Evolutionary conservation across 306 rosid species (phyloP), one percentile per base, ranked within the genome.

Genomic region (Canavalia ensiformis): DNA sequence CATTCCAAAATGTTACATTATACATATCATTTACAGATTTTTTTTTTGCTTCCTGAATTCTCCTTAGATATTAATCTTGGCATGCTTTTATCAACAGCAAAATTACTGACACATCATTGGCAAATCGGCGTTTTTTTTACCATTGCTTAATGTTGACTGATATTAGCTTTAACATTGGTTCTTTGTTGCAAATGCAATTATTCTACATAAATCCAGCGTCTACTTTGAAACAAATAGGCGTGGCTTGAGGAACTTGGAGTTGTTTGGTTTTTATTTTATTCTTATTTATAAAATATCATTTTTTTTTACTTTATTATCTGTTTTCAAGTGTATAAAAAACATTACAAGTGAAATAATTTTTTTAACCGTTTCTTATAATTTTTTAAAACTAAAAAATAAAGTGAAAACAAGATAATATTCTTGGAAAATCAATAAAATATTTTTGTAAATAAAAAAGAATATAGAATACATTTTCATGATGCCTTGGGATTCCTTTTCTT

Each of bases 61-160:
- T 13, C 51, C 54, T 45, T 68, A 79, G 57, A 29, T 82, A 42
- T 77, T 39, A 74, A 54, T 57, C 72, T 45, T 8, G 68, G 30
- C 42, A 44, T 50, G 55, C 56, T 58, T 74, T 66, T 49, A n/a
- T 31, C 54, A 7, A 54, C 68, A 7, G 34, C 75, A 45, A 83
- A 54, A 6, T 55, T 66, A 25, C 63, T 41, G 2, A 6, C 73
- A 18, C 30, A 31, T 31, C 35, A 39, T 54, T 46, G 72, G 49
- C 35, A 45, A 65, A 47, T 71, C 30, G 28, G 60, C 13, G n/a
- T 49, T 68, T 47, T 39, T 33, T 78, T 72, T 41, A 57, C 7
- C 49, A 28, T 47, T 34, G 12, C 41, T 13, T 57, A 5, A 3
- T 64, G 37, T 76, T 47, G 8, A 8, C 76, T 4, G 29, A n/a